Evolutionary conservation across 2,329 filamentous ascomycete genomes (phyloP), one percentile per base, ranked within the genome.

Genomic region (Fusarium falciforme): DNA sequence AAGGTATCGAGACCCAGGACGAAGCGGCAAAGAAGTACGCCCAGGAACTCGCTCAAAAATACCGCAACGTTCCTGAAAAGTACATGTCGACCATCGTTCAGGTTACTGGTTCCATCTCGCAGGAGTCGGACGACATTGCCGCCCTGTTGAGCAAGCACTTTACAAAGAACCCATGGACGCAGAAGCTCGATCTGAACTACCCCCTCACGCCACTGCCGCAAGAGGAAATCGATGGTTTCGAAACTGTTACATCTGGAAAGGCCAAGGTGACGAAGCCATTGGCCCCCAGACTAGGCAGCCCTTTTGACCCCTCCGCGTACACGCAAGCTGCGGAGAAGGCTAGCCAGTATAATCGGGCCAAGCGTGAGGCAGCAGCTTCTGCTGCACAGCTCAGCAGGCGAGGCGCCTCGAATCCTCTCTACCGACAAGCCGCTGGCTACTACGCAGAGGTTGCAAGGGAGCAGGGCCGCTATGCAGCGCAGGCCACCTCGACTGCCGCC

Each of bases 401-500:
- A 17, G 87, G 88, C 25, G 91, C 89, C 75, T 95, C 94, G 0
- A 90, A 94, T 70, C 92, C 88, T 0, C 84, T 96, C 4, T 95
- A 93, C 85, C 89, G 91, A 25, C 93, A 92, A 66, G 95, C 90
- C 1, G 94, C 94, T 10, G 90, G 88, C 0, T 93, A 94, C 79
- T 97, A 97, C 80, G 88, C 91, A 1, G 89, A 93, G 61, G 85
- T 93, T 12, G 93, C 90, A 2, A 90, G 92, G 25, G 91, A 94
- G 55, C 88, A 91, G 67, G 85, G 89, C 6, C 87, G 86, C 14
- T 85, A 85, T 49, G 89, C 91, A 3, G 88, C 89, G 70, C 84
- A 85, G 20, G 88, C 90, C n/a, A 86, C 86, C 20, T 90, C 91
- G n/a, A 86, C 86, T 0, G 91, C 91, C 1, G 94, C 94, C 2